Percentiles rank a stretch among this genome's conserved stretches.
Evolutionary conservation across 2,329 filamentous ascomycete genomes (phyloP).

Genomic region (Colletotrichum scovillei): DNA sequence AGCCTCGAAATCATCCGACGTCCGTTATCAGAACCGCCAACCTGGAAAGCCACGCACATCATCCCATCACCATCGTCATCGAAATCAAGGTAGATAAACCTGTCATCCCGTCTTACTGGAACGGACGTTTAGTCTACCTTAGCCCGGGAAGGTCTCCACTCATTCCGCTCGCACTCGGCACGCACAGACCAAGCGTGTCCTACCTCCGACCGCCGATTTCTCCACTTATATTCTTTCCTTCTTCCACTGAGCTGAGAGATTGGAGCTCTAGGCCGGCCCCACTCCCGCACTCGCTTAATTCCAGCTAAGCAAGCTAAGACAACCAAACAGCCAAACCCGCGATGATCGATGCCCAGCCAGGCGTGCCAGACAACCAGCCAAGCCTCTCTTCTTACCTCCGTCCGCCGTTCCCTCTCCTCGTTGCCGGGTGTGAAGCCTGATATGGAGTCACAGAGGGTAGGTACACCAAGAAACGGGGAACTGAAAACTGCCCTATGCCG

Average conservation of each 20-base stretch:
- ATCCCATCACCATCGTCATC: not conserved
- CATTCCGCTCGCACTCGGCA: slow-evolving; percentile 25
- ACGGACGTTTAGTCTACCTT: not conserved
- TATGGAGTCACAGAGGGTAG: not conserved
- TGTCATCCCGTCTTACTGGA: not conserved
- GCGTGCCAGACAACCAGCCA: not conserved
- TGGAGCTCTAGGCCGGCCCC: not conserved
- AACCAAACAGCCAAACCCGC: not conserved
- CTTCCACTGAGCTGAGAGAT: not conserved
- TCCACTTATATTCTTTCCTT: not conserved
- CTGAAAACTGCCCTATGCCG: not conserved
- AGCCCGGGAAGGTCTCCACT: not conserved
- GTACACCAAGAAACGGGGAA: not conserved
- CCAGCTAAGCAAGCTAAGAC: slow-evolving; percentile 6
- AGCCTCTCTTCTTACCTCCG: not conserved
- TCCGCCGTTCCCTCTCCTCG: not conserved
- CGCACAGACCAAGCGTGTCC: slow-evolving; percentile 22
- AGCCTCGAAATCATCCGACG: not conserved
- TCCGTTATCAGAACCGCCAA: not conserved
- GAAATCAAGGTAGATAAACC: not conserved
- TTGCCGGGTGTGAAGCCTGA: not conserved
- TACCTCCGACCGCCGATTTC: not conserved
- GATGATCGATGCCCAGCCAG: not conserved
- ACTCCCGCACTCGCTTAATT: slow-evolving; percentile 32
- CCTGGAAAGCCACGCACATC: not conserved